These are phyloP conservation scores for Populus tremula DNA, from an alignment of 345 rosid species.

Conservation along the genomic window DNA sequence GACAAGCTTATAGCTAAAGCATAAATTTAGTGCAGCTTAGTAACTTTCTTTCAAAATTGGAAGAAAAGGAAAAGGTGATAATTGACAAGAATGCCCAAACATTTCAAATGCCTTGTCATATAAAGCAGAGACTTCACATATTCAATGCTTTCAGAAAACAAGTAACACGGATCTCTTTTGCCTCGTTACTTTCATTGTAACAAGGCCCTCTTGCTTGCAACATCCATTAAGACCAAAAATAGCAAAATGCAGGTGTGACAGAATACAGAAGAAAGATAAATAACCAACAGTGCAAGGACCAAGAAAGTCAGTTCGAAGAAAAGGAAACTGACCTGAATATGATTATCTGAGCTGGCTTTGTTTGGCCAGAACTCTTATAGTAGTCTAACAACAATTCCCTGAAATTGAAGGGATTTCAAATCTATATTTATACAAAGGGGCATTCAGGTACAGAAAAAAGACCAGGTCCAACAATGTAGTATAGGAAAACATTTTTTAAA, in stretches of 20 bases:
- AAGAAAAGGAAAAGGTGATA: neutral
- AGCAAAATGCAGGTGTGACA: neutral
- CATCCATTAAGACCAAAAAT: neutral
- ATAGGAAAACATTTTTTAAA: neutral
- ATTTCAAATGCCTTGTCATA: neutral
- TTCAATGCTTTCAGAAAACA: neutral
- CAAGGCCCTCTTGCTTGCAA: neutral
- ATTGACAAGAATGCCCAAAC: neutral
- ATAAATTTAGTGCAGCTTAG: neutral
- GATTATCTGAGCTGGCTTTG: conserved; percentile 23
- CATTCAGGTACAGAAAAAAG: neutral
- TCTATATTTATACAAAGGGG: neutral
- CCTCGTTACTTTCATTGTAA: neutral
- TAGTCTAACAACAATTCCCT: conserved; percentile 26
- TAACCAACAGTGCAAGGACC: neutral
- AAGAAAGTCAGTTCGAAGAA: neutral
- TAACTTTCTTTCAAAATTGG: neutral
- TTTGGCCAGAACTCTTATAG: conserved; percentile 22
- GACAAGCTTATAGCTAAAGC: neutral
- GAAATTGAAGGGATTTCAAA: neutral
- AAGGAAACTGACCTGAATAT: conserved; percentile 17
- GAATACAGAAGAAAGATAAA: neutral
- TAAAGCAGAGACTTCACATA: neutral
- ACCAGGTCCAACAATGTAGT: too few relatives aligned
- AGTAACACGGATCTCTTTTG: neutral